Base-by-base conservation (phyloP, 345 rosid species). In the Litchi chinensis region DNA sequence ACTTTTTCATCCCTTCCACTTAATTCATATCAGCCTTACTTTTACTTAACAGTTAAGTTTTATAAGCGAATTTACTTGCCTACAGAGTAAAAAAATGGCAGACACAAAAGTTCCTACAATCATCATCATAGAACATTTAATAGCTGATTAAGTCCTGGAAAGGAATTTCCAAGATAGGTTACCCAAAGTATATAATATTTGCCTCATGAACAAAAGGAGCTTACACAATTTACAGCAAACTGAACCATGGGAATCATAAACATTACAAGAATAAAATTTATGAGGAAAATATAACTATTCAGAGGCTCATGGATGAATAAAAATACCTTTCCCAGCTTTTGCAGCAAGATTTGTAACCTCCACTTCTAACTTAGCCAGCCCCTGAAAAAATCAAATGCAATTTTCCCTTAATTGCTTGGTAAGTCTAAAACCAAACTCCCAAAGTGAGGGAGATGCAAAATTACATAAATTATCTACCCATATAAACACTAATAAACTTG, bases 261-360 rank as follows among this genome's bases (percentile, higher is more conserved):
- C 56, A 54, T n/a, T 12, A 43, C 8, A 22, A 48, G 39, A 64
- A 32, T 26, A 70, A 63, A 63, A 37, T 32, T 43, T 15, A n/a
- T 0, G 11, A 28, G 39, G 46, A 71, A 70, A 64, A 15, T 74
- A 40, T 50, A 67, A 46, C 5, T 62, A 52, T 10, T 46, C 60
- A 69, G 44, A 50, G 64, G 46, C 56, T 71, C 19, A 78, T 52
- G 32, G 21, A 24, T 76, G 41, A 40, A 66, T 65, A 78, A 79
- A 77, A 52, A 62, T 87, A 96, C 99, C 99, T 91, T 96, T 96
- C 81, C 99, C 99, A 86, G 99, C 99, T 85, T 93, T 96, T 43
- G 98, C 98, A 75, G 95, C 97, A 80, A 96, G 97, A 83, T 96
- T 96, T 77, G 99, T 96, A 73, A 96, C 98, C 90, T 96, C 99